These are phyloP conservation scores for Anisodus tanguticus DNA, from an alignment of 257 asterid genomes.

Conservation along the genomic window DNA sequence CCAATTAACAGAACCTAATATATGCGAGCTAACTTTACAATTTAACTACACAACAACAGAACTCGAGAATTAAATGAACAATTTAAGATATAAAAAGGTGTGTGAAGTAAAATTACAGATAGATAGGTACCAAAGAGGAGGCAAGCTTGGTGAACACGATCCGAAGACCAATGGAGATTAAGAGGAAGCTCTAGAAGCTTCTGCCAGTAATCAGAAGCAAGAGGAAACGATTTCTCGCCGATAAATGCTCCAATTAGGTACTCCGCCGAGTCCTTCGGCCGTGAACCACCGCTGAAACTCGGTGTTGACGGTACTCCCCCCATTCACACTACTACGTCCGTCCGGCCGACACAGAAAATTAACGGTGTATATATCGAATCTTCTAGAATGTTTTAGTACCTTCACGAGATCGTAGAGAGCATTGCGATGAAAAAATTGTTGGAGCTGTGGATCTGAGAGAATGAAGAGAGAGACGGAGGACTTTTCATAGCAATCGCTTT, in stretches of 20 bases:
- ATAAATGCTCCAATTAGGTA: conserved; percentile 70
- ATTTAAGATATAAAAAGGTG: not conserved
- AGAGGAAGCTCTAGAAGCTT: conserved; percentile 89
- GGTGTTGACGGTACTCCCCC: conserved; percentile 91
- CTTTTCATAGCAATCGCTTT: conserved; percentile 24
- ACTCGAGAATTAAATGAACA: not conserved
- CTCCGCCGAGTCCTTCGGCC: conserved; percentile 84
- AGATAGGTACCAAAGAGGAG: conserved; percentile 69
- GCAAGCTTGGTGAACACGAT: conserved; percentile 82
- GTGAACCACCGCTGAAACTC: conserved; percentile 44
- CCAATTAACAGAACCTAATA: not conserved
- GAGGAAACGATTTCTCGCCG: conserved; percentile 81
- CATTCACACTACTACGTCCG: conserved; percentile 46
- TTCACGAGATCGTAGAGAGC: conserved; percentile 3
- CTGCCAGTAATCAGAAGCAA: conserved; percentile 93
- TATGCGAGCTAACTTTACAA: conserved; percentile 5
- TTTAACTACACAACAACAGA: not conserved
- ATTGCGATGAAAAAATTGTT: conserved; percentile 16
- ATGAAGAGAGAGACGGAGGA: conserved; percentile 25
- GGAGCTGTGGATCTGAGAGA: conserved; percentile 34
- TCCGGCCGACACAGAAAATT: too few relatives aligned
- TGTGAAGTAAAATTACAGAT: not conserved
- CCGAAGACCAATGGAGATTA: conserved; percentile 77
- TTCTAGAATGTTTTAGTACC: conserved; percentile 18
- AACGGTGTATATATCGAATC: not conserved